A percentile compares a stretch with the other conserved stretches of the same genome.
Evolutionary conservation across 192 early-diverging fungal species (phyloP).

Genomic region (Coemansia sp.): DNA sequence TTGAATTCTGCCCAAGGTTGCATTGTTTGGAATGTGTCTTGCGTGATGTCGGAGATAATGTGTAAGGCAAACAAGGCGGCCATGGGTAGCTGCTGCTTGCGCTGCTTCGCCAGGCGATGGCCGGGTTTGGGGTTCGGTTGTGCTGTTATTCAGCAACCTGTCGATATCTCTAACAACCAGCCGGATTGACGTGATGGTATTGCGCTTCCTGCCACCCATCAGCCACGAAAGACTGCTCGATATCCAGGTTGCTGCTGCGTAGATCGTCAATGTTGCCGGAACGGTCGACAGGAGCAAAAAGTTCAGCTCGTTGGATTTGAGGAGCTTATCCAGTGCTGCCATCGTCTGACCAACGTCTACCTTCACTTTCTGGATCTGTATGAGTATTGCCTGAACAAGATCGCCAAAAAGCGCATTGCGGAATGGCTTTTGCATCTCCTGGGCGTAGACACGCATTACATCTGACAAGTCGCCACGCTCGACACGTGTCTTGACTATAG

Average conservation of each 20-base stretch:
- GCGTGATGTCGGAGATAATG: conserved; percentile 65
- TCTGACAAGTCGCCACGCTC: conserved; percentile 77
- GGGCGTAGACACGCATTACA: conserved; percentile 76
- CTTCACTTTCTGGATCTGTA: conserved; percentile 92
- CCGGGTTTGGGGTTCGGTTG: background rate
- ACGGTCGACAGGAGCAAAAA: conserved; percentile 85
- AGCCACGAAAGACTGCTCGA: conserved; percentile 39
- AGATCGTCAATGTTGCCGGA: conserved; percentile 66
- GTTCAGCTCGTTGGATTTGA: conserved; percentile 93
- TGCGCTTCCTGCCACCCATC: conserved; percentile 36
- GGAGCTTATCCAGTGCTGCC: conserved; percentile 87
- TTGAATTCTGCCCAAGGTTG: conserved; percentile 20
- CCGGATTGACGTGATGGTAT: conserved; percentile 55
- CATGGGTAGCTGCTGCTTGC: conserved; percentile 18
- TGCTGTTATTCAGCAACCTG: conserved; percentile 54
- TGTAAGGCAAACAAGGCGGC: conserved; percentile 46
- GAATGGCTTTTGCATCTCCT: conserved; percentile 62
- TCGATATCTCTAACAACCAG: conserved; percentile 60
- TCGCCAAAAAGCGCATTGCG: conserved; percentile 59
- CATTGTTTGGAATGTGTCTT: conserved; percentile 26
- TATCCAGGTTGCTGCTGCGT: conserved; percentile 48
- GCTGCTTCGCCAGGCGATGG: conserved; percentile 6
- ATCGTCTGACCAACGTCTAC: conserved; percentile 91
- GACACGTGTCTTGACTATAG: conserved; percentile 57
- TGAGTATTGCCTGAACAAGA: conserved; percentile 69